Percentiles rank a stretch among this genome's conserved stretches.
phyloP scores from a whole-genome alignment of 192 early-diverging fungal species.

The Linnemannia zychae region DNA sequence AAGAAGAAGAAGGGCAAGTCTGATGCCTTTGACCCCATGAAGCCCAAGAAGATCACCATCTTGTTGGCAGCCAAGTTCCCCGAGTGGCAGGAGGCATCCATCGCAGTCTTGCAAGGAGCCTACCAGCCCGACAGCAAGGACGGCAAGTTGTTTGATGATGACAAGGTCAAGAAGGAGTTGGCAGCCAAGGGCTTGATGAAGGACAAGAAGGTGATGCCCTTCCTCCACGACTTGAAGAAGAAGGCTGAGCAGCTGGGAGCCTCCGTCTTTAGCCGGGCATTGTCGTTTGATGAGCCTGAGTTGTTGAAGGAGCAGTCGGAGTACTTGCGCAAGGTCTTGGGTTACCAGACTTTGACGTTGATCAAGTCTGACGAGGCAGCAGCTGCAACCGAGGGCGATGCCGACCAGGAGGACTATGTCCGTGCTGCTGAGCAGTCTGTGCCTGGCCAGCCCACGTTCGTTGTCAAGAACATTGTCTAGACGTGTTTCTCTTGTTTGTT shows the following conservation, averaged over 20 bases:
- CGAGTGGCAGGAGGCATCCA: slow-evolving; percentile 90
- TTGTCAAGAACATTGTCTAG: slow-evolving; percentile 66
- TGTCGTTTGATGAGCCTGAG: slow-evolving; percentile 88
- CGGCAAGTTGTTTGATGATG: slow-evolving; percentile 78
- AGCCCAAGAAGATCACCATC: slow-evolving; percentile 81
- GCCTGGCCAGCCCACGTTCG: slow-evolving; percentile 69
- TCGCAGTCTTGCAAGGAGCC: slow-evolving; percentile 61
- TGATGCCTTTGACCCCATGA: slow-evolving; percentile 68
- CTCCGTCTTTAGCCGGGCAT: slow-evolving; percentile 83
- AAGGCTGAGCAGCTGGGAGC: slow-evolving; percentile 75
- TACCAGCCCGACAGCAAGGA: slow-evolving; percentile 67
- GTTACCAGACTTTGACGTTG: slow-evolving; percentile 67
- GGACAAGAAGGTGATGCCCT: slow-evolving; percentile 98
- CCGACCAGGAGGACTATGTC: slow-evolving; percentile 63
- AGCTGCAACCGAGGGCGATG: slow-evolving; percentile 29
- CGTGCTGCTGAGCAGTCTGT: slow-evolving; percentile 65
- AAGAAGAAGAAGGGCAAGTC: slow-evolving; percentile 82
- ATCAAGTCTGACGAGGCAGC: slow-evolving; percentile 59
- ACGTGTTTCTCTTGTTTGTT: background rate
- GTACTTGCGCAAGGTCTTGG: slow-evolving; percentile 71
- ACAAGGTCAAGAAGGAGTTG: slow-evolving; percentile 78
- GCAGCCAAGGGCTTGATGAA: slow-evolving; percentile 82
- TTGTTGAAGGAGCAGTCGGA: slow-evolving; percentile 66
- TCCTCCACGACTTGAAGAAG: slow-evolving; percentile 93
- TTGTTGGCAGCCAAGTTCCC: slow-evolving; percentile 89